A percentile compares a stretch with the other conserved stretches of the same genome.
Evolutionary conservation across 2,329 filamentous ascomycete genomes (phyloP).

Genomic region (Scytalidium lignicola): DNA sequence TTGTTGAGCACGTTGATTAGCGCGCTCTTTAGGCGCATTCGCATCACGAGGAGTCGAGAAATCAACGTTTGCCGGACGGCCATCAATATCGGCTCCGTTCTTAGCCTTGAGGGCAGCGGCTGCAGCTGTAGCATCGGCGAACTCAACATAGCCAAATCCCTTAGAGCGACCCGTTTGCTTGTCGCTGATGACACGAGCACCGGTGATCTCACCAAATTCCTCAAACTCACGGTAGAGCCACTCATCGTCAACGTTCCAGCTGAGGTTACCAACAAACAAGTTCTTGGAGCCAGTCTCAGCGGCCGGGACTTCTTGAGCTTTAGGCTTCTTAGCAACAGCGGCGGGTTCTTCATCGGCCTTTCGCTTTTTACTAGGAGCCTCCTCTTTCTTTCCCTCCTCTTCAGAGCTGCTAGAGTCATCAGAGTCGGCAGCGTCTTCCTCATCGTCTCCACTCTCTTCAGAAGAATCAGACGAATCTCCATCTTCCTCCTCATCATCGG

Average conservation of each 20-base stretch:
- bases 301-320: constrained; percentile 36
- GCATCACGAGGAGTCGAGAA: constrained; percentile 58
- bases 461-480: constrained; percentile 4
- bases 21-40: constrained; percentile 41
- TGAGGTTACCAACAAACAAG: constrained; percentile 68
- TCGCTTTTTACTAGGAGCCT: constrained; percentile 50
- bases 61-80: constrained; percentile 64
- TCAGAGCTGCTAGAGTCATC: constrained; percentile 19
- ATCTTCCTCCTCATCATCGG: constrained; percentile 11
- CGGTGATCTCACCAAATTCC: constrained; percentile 59
- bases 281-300: constrained; percentile 45
- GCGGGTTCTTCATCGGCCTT: constrained; percentile 45
- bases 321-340: constrained; percentile 46
- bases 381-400: constrained; percentile 26
- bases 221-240: constrained; percentile 66
- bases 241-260: constrained; percentile 71
- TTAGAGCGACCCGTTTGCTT: constrained; percentile 62
- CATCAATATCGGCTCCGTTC: constrained; percentile 60
- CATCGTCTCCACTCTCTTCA: constrained; percentile 11
- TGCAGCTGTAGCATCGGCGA: constrained; percentile 53
- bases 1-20: constrained; percentile 43
- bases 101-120: constrained; percentile 59
- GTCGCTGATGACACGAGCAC: constrained; percentile 63
- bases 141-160: constrained; percentile 73
- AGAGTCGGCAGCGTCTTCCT: constrained; percentile 19